Conservation (phyloP, 2,329 filamentous ascomycete species). For the Cladophialophora immunda region DNA sequence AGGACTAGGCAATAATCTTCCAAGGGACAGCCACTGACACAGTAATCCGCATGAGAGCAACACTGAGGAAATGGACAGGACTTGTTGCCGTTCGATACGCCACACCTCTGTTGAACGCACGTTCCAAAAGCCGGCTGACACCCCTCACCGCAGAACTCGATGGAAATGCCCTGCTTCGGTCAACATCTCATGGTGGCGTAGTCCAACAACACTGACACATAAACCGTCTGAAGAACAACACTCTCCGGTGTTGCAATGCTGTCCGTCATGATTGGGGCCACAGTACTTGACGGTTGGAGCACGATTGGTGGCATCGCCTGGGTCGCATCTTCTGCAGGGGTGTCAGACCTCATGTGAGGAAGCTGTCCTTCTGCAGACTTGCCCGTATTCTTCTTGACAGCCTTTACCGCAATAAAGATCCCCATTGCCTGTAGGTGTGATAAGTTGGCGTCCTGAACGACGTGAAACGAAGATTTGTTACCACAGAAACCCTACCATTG, state of each 20-base stretch:
- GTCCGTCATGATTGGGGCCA: slow-evolving; percentile 14
- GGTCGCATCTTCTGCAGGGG: slow-evolving; percentile 20
- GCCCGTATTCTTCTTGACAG: slow-evolving; percentile 39
- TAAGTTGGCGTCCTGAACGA: neutral
- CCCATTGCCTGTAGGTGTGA: slow-evolving; percentile 29
- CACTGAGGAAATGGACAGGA: slow-evolving; percentile 26
- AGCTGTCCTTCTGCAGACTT: neutral
- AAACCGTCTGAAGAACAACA: slow-evolving; percentile 20
- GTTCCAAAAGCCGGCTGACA: slow-evolving; percentile 11
- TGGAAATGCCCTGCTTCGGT: slow-evolving; percentile 6
- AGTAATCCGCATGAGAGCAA: slow-evolving; percentile 37
- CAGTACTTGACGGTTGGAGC: slow-evolving; percentile 17
- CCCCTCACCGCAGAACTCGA: slow-evolving; percentile 6
- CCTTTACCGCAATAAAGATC: slow-evolving; percentile 38
- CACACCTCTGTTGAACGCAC: slow-evolving; percentile 21
- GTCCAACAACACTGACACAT: neutral
- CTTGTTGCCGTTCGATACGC: slow-evolving; percentile 7
- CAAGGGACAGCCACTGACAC: slow-evolving; percentile 30
- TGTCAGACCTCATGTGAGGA: slow-evolving; percentile 2
- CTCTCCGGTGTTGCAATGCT: slow-evolving; percentile 16
- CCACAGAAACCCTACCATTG: slow-evolving; percentile 24
- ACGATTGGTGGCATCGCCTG: neutral
- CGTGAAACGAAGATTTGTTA: slow-evolving; percentile 6
- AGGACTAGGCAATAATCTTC: neutral
- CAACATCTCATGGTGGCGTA: neutral